A percentile compares a stretch with the other conserved stretches of the same genome.
phyloP scores from a whole-genome alignment of 2,329 filamentous ascomycete genomes.

The Monosporascus sp. region DNA sequence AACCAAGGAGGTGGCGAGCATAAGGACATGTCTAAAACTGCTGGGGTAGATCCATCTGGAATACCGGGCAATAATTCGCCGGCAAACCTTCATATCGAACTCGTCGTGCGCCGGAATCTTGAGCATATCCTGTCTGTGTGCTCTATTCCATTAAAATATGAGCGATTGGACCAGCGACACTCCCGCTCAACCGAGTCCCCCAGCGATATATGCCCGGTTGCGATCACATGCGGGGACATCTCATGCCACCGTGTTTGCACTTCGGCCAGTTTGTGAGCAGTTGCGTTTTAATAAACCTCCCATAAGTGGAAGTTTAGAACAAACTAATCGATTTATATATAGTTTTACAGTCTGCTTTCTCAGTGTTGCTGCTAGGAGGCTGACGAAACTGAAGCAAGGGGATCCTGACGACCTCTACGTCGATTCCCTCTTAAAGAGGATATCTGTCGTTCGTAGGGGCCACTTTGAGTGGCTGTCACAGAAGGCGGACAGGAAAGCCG shows the following conservation, averaged over 20 bases:
- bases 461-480: background rate
- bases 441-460: background rate
- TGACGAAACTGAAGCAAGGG: background rate
- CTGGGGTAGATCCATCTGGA: background rate
- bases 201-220: background rate
- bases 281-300: background rate
- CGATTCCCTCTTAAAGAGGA: background rate
- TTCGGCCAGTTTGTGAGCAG: constrained; percentile 8
- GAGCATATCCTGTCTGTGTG: constrained; percentile 9
- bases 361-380: background rate
- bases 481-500: background rate
- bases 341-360: constrained; percentile 6
- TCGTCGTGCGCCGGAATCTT: constrained; percentile 1
- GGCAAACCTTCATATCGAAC: constrained; percentile 1
- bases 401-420: background rate
- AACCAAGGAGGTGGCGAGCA: background rate
- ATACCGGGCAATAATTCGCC: background rate
- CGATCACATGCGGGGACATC: constrained; percentile 10
- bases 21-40: too few relatives aligned
- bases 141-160: background rate
- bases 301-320: background rate
- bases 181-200: too few relatives aligned
- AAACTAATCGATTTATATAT: background rate
- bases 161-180: background rate
- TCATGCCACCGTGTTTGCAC: constrained; percentile 5